Evolutionary conservation across 352 stramenopile genomes (phyloP), one percentile per base, ranked within the genome.

Genomic region (Thalassiosira exigua): DNA sequence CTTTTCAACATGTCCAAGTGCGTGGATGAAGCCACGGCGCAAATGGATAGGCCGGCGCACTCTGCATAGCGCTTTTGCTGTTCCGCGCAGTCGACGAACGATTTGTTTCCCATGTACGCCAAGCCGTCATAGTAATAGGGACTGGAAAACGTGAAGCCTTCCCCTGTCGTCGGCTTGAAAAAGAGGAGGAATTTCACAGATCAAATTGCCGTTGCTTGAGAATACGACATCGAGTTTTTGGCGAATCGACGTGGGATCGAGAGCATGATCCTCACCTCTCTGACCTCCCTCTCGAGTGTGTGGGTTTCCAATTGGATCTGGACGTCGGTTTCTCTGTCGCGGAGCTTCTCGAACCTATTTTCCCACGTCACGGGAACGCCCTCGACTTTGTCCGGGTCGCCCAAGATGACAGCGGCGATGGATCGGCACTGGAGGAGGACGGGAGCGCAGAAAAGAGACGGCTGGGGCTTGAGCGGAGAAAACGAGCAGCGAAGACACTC

Each of bases 231-330:
- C 17, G 36, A 9, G 36, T 17, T 17, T 17, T 46, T 46, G 36
- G 17, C n/a, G n/a, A n/a, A n/a, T n/a, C n/a, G 36, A 46, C 7
- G 36, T 46, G 9, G 17, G 36, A 17, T 46, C 7, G 36, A 46
- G 36, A 46, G 36, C 7, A 17, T 17, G 36, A 46, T 4, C 21
- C 54, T 65, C 26, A 65, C 60, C 42, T 57, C 22, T 24, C 42
- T 7, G 7, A 70, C 29, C 36, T 75, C 66, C 54, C 66, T 44
- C 29, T 67, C 53, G 26, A 75, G 50, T n/a, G 53, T 75, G 14
- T 67, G 21, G 9, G 66, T 67, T 5, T 66, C 41, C 26, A 14
- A 36, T 0, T 21, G 33, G 36, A 41, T 3, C 12, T 60, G 26
- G 0, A 75, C 36, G 26, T 75, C 66, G 0, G 17, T 17, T 27